Base-by-base conservation (phyloP, 2,329 filamentous ascomycete genomes). In the Monosporascus sp. region DNA sequence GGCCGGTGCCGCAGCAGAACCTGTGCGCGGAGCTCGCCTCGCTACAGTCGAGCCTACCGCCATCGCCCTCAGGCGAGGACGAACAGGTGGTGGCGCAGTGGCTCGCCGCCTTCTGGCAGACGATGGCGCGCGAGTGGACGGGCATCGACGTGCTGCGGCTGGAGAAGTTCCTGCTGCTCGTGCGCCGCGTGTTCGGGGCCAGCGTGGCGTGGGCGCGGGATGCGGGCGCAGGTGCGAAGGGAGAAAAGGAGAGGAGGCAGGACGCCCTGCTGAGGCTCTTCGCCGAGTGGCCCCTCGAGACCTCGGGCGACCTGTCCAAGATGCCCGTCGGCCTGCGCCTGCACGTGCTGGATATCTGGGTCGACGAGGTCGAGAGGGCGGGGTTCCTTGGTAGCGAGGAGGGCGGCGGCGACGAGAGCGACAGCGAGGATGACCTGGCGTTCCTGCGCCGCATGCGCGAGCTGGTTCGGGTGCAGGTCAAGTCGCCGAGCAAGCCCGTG, bases 101-200 rank as follows among this genome's bases (percentile, higher is more conserved):
- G 74, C 74, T 88, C 56, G 75, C 75, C 55, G 86, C 78, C 27
- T 91, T 90, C 72, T 91, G 86, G 86, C 78, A 81, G 59, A 88
- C 86, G 8, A 80, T 91, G 69, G 76, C 80, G 47, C 72, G 80
- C 46, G 84, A 90, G 71, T 91, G 87, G 82, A 82, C 81, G 27
- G 74, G 77, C 45, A 85, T 91, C 56, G 88, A 91, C 68, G 84
- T 87, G 8, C 72, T 89, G 59, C 82, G 90, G 43, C 86, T 97
- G 76, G 91, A 99, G 73, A 99, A 99, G 76, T 97, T 95, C 66
- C 75, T 99, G 53, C 80, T 92, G 61, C 79, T 97, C 19, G 87
- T 95, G 54, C 81, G 94, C 50, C 82, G 88, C 59, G 89, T 91
- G 62, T 74, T 97, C 16, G 84, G 81, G 38, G 85, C 87, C n/a